These are phyloP conservation scores for Boletus eberwhitei DNA, from an alignment of 768 basidiomycete genomes.

Conservation along the genomic window DNA sequence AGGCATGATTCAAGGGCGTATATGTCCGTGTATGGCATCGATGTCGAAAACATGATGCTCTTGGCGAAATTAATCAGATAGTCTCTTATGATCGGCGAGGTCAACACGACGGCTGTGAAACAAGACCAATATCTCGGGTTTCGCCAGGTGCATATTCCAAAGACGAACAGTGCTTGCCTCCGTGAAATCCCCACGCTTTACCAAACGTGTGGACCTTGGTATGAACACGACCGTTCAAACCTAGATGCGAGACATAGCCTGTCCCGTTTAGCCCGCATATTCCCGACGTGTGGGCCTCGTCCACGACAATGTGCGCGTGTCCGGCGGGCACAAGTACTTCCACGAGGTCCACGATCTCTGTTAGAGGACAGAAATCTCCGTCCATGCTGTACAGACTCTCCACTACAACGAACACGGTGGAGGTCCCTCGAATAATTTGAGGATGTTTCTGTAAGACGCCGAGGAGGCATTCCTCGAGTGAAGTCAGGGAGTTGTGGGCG, in stretches of 20 bases:
- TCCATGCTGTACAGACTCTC: conserved; percentile 64
- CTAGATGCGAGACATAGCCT: conserved; percentile 42
- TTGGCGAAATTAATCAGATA: conserved; percentile 22
- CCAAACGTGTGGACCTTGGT: conserved; percentile 53
- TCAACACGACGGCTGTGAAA: conserved; percentile 17
- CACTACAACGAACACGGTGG: conserved; percentile 45
- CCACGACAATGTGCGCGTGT: conserved; percentile 45
- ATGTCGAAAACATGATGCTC: conserved; percentile 21
- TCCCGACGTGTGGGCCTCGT: conserved; percentile 58
- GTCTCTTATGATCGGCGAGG: conserved; percentile 14
- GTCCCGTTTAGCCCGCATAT: conserved; percentile 47
- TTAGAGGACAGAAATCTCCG: conserved; percentile 50
- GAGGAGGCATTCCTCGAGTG: conserved; percentile 32
- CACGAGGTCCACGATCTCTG: conserved; percentile 38
- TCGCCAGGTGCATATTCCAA: too few species aligned
- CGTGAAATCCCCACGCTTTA: conserved; percentile 34
- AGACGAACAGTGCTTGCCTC: conserved; percentile 7
- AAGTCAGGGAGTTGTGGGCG: conserved; percentile 43
- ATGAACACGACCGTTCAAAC: conserved; percentile 40
- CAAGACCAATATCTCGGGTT: background rate
- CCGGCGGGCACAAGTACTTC: conserved; percentile 36
- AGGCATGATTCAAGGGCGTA: conserved; percentile 43
- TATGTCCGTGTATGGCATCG: conserved; percentile 19
- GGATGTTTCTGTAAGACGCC: conserved; percentile 22
- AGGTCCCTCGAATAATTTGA: conserved; percentile 21